A percentile compares a stretch with the other conserved stretches of the same genome.
Evolutionary conservation across 108 stramenopile genomes (phyloP).

Genomic region (Tribonema minus): DNA sequence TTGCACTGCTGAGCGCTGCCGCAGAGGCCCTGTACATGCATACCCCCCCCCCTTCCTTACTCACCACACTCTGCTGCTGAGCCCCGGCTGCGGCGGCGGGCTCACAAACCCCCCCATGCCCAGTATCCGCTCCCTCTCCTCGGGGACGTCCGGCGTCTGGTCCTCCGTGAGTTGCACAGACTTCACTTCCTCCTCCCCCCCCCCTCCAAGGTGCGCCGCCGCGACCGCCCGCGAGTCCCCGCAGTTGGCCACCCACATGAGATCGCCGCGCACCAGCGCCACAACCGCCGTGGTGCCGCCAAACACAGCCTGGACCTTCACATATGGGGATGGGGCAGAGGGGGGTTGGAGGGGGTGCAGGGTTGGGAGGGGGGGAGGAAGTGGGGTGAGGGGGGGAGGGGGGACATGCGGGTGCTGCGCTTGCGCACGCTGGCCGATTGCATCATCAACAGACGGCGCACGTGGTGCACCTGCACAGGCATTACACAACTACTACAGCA

Average conservation of each 20-base stretch:
- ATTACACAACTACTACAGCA: too few relatives aligned
- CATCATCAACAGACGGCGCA: too few relatives aligned
- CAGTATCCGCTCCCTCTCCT: conserved; percentile 66
- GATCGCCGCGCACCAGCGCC: conserved; percentile 2
- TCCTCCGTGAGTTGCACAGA: conserved; percentile 8
- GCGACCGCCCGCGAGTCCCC: conserved; percentile 45
- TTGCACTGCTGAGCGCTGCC: too few relatives aligned
- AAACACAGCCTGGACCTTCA: conserved; percentile 24
- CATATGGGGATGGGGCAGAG: too few relatives aligned
- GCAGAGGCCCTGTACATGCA: neutral
- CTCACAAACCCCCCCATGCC: conserved; percentile 78
- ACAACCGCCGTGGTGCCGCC: conserved; percentile 25
- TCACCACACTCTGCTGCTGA: conserved; percentile 48
- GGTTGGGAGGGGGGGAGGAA: too few relatives aligned
- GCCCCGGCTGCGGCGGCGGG: conserved; percentile 77
- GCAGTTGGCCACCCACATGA: conserved; percentile 28
- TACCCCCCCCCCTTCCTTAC: neutral
- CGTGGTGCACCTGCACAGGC: too few relatives aligned
- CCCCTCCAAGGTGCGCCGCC: conserved; percentile 13
- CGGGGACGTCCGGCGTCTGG: conserved; percentile 79
- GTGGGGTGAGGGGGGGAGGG: too few relatives aligned
- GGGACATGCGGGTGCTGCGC: too few relatives aligned
- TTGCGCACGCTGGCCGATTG: too few relatives aligned
- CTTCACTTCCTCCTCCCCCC: neutral
- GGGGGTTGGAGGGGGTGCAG: too few relatives aligned